Percentiles rank a stretch among this genome's conserved stretches.
These are phyloP conservation scores for Antrodiella citrinella DNA, from an alignment of 768 basidiomycete species.

Conservation along the genomic window DNA sequence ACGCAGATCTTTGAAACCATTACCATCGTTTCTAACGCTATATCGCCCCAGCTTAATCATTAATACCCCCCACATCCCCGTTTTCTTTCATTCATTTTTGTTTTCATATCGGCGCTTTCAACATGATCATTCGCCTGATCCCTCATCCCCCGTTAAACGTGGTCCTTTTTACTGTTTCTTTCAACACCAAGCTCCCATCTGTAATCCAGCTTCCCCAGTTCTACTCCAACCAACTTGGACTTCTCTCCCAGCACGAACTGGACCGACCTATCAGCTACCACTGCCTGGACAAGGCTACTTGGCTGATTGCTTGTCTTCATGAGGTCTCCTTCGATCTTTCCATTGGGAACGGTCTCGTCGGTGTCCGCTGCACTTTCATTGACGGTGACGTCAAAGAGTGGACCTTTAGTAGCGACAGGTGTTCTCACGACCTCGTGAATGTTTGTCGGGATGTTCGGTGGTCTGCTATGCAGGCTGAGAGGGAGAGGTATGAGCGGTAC, in stretches of 20 bases:
- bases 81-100: not conserved
- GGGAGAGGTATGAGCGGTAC: slow-evolving; percentile 16
- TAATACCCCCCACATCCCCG: not conserved
- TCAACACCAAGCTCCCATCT: not conserved
- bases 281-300: slow-evolving; percentile 52
- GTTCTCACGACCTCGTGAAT: not conserved
- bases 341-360: slow-evolving; percentile 21
- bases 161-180: not conserved
- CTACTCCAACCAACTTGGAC: not conserved
- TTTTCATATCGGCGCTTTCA: not conserved
- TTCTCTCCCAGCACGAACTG: not conserved
- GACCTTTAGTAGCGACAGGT: slow-evolving; percentile 18
- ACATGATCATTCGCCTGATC: not conserved
- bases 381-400: slow-evolving; percentile 48
- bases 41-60: not conserved
- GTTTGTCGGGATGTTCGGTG: slow-evolving; percentile 1
- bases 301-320: slow-evolving; percentile 43
- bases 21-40: not conserved
- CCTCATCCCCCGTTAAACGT: not conserved
- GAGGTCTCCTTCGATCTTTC: slow-evolving; percentile 59
- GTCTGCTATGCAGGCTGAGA: slow-evolving; percentile 2
- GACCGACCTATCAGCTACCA: slow-evolving; percentile 22
- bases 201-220: not conserved
- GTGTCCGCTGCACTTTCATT: slow-evolving; percentile 38
- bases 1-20: not conserved